Evolutionary conservation across 208 protist species (phyloP), one percentile per base, ranked within the genome.

Genomic region (Trypanosoma theileri): DNA sequence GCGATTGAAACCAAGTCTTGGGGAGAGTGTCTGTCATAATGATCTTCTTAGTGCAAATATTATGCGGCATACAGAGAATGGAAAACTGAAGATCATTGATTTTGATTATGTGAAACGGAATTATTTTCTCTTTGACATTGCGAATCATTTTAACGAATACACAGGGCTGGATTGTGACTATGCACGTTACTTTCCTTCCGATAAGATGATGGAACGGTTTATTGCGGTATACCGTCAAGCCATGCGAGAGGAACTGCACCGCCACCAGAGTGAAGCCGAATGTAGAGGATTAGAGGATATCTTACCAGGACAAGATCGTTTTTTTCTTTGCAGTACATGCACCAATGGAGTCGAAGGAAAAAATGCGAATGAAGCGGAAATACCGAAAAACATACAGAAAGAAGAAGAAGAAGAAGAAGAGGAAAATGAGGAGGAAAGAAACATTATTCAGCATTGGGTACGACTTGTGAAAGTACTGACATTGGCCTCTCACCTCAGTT

Each of bases 61-160:
- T 21, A 92, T 97, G 88, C 84, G 87, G 10, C 77, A 92, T 69
- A 71, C 26, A 31, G 56, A 19, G 22, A 84, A 58, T 28, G 71
- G 82, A 8, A 62, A 71, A 13, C 68, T 96, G n/a, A 83, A 80
- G 48, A 85, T 97, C 55, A 98, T 98, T 73, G 94, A 98, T 79
- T 98, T 96, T 73, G 94, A 98, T 64, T 98, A 98, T 78, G 84
- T 81, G 0, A 86, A 82, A 57, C 81, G 89, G 12, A 90, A 95
- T 72, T 97, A 85, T 62, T 66, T 93, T 59, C 62, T 92, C 0
- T 98, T 93, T 69, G 94, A 98, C 59, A 71, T 95, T 44, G 94
- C 86, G 4, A 98, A 98, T 71, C 90, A 97, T 80, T 95, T 98
- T 62, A 91, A 92, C 72, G 94, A 98, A 73, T 96, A 95, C 80